A percentile compares a stretch with the other conserved stretches of the same genome.
These are phyloP conservation scores for Chenopodium formosanum DNA, from an alignment of 148 eudicot genomes.

Conservation along the genomic window DNA sequence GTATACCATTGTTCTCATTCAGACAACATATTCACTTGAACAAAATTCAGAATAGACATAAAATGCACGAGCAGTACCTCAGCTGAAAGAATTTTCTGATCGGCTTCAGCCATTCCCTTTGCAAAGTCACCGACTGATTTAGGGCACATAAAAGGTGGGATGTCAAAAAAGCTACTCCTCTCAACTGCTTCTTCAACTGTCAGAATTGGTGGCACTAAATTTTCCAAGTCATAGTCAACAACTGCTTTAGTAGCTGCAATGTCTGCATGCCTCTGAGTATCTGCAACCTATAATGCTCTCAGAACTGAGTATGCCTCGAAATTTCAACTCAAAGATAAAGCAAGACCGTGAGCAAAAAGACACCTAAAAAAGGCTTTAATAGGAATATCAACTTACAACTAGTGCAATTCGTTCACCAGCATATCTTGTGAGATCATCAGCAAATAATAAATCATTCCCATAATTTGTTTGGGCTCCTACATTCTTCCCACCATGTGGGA, in stretches of 20 bases:
- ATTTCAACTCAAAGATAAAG: neutral
- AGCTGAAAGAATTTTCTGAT: constrained; percentile 72
- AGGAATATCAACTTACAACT: constrained; percentile 50
- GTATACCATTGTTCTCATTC: neutral
- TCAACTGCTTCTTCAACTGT: constrained; percentile 93
- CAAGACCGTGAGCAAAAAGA: neutral
- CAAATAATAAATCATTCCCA: constrained; percentile 71
- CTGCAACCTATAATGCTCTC: constrained; percentile 59
- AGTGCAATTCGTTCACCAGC: constrained; percentile 81
- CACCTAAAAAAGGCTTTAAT: neutral
- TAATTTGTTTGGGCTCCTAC: constrained; percentile 48
- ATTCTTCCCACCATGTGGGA: constrained; percentile 72
- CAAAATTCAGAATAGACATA: neutral
- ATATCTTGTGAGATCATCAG: constrained; percentile 65
- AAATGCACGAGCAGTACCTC: constrained; percentile 46
- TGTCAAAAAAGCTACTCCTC: constrained; percentile 63
- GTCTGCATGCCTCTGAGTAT: constrained; percentile 77
- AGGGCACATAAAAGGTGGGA: constrained; percentile 58
- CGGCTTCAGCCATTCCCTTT: constrained; percentile 91
- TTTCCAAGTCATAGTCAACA: constrained; percentile 63
- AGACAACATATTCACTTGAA: neutral
- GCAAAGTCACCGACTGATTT: constrained; percentile 67
- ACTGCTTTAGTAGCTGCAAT: constrained; percentile 61
- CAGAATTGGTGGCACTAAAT: constrained; percentile 74
- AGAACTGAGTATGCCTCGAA: constrained; percentile 1